These are phyloP conservation scores for Colletotrichum eleusines DNA, from an alignment of 2,329 filamentous ascomycete genomes.

Conservation along the genomic window DNA sequence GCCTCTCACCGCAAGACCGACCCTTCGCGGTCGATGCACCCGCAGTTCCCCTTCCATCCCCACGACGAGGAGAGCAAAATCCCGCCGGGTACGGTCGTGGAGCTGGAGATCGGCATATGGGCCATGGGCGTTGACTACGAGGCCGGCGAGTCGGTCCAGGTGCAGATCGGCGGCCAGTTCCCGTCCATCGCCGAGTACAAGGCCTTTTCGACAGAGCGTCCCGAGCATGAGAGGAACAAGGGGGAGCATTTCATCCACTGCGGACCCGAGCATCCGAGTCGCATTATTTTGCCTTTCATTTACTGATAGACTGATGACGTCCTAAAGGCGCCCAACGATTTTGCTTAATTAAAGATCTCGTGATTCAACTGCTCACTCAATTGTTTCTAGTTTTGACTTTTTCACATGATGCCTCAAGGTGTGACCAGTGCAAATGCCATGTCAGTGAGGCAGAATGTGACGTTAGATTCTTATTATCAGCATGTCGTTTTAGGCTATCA, in stretches of 20 bases:
- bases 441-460: too few relatives aligned
- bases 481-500: too few relatives aligned
- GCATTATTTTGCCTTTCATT: constrained; percentile 50
- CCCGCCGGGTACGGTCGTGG: constrained; percentile 54
- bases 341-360: too few relatives aligned
- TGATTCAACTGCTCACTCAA: too few relatives aligned
- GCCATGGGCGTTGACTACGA: constrained; percentile 60
- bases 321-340: too few relatives aligned
- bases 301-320: neutral
- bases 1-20: constrained; percentile 58
- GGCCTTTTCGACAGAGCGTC: constrained; percentile 53
- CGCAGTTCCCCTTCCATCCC: constrained; percentile 52
- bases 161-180: constrained; percentile 49
- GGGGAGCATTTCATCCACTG: constrained; percentile 54
- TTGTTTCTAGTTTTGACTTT: too few relatives aligned
- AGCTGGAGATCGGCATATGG: constrained; percentile 62
- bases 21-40: constrained; percentile 47
- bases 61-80: constrained; percentile 57
- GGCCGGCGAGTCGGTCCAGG: constrained; percentile 50
- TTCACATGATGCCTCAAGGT: too few relatives aligned
- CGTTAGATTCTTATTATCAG: too few relatives aligned
- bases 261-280: constrained; percentile 53
- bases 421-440: too few relatives aligned
- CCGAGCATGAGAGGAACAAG: constrained; percentile 56
- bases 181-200: constrained; percentile 55